These are phyloP conservation scores for Melaleuca quinquenervia DNA, from an alignment of 345 rosid species.

Conservation along the genomic window DNA sequence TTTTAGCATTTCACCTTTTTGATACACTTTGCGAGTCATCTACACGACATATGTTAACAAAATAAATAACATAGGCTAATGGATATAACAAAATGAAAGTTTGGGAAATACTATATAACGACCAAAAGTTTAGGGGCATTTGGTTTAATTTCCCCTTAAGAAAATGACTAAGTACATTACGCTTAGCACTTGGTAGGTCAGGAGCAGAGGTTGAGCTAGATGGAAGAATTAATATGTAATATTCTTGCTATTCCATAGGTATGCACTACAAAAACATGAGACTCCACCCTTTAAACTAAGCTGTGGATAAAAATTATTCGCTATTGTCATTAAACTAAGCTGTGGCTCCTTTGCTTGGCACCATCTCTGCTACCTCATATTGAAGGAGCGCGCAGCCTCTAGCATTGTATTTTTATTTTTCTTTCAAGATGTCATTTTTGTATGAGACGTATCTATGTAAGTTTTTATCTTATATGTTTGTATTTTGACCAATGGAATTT, in stretches of 20 bases:
- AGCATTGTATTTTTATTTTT: not conserved
- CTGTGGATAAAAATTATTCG: no score
- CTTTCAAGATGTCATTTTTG: not conserved
- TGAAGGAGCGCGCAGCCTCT: not conserved
- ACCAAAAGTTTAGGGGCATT: not conserved
- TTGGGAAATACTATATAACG: not conserved
- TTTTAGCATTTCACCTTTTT: no score
- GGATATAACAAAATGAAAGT: no score
- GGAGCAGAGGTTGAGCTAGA: not conserved
- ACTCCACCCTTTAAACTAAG: not conserved
- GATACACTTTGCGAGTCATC: no score
- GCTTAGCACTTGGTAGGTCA: no score
- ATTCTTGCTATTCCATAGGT: not conserved
- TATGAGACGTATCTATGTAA: not conserved
- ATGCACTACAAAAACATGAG: not conserved
- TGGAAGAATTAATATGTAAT: not conserved
- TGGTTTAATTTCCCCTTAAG: not conserved
- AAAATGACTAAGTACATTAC: not conserved
- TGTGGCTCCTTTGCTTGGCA: no score
- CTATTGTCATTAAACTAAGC: no score
- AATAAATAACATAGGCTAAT: no score
- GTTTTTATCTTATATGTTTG: not conserved
- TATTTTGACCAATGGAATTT: not conserved
- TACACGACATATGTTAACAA: no score
- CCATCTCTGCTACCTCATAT: not conserved